Conservation (phyloP, 176 grass and related monocot genomes). For the Aegilops speltoides region DNA sequence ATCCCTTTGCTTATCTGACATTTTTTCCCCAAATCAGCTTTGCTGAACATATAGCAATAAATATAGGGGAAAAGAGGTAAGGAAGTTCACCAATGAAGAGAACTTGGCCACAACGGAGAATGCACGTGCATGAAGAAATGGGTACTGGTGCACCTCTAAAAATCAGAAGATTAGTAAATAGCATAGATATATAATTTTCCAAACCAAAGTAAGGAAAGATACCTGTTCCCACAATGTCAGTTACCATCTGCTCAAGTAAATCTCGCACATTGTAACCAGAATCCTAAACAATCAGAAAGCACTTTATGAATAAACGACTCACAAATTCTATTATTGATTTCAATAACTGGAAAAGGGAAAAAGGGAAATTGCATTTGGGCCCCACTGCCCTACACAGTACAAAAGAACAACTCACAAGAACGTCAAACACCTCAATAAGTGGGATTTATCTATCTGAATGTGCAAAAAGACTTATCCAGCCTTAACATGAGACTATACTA, state of each 20-base stretch:
- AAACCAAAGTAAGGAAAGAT: slow-evolving; percentile 13
- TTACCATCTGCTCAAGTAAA: slow-evolving; percentile 83
- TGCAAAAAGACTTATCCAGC: background rate
- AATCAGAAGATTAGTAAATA: slow-evolving; percentile 39
- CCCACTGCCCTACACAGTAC: background rate
- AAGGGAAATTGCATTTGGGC: background rate
- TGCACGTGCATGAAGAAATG: slow-evolving; percentile 90
- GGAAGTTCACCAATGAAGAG: slow-evolving; percentile 61
- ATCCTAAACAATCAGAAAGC: slow-evolving; percentile 48
- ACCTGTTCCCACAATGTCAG: slow-evolving; percentile 71
- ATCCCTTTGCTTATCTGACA: slow-evolving; percentile 72
- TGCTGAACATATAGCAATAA: slow-evolving; percentile 20
- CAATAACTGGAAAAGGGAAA: background rate
- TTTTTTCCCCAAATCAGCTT: slow-evolving; percentile 34
- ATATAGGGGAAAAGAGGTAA: background rate
- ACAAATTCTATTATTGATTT: background rate
- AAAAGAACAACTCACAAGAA: background rate
- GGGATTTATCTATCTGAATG: background rate
- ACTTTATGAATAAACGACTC: slow-evolving; percentile 9
- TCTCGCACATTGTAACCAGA: slow-evolving; percentile 67
- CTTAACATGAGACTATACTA: background rate
- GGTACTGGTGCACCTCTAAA: slow-evolving; percentile 68
- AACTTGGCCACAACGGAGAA: slow-evolving; percentile 80
- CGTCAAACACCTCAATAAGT: background rate
- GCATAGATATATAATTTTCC: slow-evolving; percentile 1